Conservation (phyloP, 1,284 basidiomycete species). For the Marasmius oreades region DNA sequence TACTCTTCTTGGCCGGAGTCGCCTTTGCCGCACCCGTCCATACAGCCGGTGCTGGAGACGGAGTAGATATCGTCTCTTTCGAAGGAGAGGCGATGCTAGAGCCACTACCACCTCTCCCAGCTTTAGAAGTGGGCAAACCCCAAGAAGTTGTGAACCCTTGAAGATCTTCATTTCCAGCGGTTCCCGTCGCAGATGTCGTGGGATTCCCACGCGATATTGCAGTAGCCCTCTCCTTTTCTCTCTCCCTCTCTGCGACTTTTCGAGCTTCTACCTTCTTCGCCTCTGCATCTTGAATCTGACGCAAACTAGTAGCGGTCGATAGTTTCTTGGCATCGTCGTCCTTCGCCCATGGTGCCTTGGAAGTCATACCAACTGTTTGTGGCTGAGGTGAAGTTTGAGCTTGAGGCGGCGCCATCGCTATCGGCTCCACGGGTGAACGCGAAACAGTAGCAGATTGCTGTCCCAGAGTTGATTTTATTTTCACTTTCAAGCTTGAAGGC, state of each 20-base stretch:
- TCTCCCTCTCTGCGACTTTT: constrained; percentile 65
- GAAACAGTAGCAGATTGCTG: neutral
- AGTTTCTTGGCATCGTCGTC: constrained; percentile 60
- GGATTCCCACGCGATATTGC: constrained; percentile 12
- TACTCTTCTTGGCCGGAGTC: constrained; percentile 77
- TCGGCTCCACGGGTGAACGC: constrained; percentile 8
- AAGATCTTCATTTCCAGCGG: constrained; percentile 45
- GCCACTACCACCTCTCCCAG: constrained; percentile 42
- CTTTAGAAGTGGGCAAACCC: constrained; percentile 75
- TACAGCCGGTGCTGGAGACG: constrained; percentile 41
- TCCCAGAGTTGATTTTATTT: neutral
- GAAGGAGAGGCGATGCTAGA: constrained; percentile 25
- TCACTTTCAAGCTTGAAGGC: neutral
- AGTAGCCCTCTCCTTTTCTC: constrained; percentile 51
- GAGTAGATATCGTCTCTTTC: constrained; percentile 43
- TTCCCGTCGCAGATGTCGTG: constrained; percentile 42
- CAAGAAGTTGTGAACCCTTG: constrained; percentile 69
- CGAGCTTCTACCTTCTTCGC: constrained; percentile 76
- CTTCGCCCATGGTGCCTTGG: constrained; percentile 58
- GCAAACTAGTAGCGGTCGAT: constrained; percentile 63
- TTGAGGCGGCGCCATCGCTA: constrained; percentile 15
- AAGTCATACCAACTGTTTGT: constrained; percentile 22
- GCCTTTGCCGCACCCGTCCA: constrained; percentile 64
- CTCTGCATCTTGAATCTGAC: constrained; percentile 96
- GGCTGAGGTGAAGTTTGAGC: neutral